Evolutionary conservation across 1,139 yeast species (phyloP), one percentile per base, ranked within the genome.

Genomic region (Yarrowia galli): DNA sequence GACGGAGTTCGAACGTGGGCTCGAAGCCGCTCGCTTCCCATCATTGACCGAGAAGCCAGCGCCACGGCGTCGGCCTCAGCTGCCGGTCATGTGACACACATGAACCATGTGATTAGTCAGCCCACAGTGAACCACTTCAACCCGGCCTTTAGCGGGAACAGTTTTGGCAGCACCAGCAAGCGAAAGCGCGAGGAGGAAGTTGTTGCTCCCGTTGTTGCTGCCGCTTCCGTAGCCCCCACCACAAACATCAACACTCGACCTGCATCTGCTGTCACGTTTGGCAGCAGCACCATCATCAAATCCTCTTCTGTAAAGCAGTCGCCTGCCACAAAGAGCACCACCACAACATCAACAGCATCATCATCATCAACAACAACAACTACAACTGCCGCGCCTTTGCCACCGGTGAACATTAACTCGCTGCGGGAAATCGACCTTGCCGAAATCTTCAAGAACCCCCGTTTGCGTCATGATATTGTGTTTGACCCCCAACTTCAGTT

Each of bases 401-500:
- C 98, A 1, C 97, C 97, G 0, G 93, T 92, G 69, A 92, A 91
- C 77, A 81, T 91, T 68, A 95, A 89, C 74, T 87, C 92, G 53
- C 82, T 93, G 73, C 87, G 89, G 73, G 97, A 92, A 77, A 91
- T 93, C 69, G 98, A 93, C 75, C 80, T 93, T 67, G 91, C 90
- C 71, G 97, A 92, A 75, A 92, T 95, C 68, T 83, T 93, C 74
- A 91, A 91, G 76, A 93, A 93, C 78, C 97, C 97, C 10, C 97
- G 92, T 78, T 82, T 93, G 69, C 85, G 98, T 71, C 98, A 93
- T 77, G 98, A 93, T 76, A 91, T 93, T 69, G 83, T 92, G 35
- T 93, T 93, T 76, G 98, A 93, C 79, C 97, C 98, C 20, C 92
- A 91, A 75, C 83, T 93, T 69, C 97, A 92, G 80, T 92, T 92